These are phyloP conservation scores for Fusarium sp. DNA, from an alignment of 2,329 filamentous ascomycete species.

Conservation along the genomic window DNA sequence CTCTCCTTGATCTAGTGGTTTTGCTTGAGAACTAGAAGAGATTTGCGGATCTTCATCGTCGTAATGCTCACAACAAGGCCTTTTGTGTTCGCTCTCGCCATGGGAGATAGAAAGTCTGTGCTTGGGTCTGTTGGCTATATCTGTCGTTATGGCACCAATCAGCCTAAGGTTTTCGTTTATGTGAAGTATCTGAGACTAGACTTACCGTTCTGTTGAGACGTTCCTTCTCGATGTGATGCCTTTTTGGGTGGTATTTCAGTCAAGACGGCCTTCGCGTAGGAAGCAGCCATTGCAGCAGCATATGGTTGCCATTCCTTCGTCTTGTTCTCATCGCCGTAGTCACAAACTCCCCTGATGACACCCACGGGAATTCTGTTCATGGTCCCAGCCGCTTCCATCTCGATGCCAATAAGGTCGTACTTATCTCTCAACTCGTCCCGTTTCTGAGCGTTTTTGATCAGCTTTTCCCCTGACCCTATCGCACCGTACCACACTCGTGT, in stretches of 20 bases:
- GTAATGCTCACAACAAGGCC: too few relatives aligned
- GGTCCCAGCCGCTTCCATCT: constrained; percentile 51
- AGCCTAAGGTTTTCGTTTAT: too few relatives aligned
- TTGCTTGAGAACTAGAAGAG: too few relatives aligned
- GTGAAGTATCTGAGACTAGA: too few relatives aligned
- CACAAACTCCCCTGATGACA: constrained; percentile 50
- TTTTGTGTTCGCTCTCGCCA: too few relatives aligned
- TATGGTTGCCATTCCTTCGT: constrained; percentile 51
- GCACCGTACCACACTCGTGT: constrained; percentile 5
- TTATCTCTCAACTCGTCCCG: constrained; percentile 44
- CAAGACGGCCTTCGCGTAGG: constrained; percentile 27
- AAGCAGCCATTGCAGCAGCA: constrained; percentile 49
- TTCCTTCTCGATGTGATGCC: too few relatives aligned
- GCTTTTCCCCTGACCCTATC: constrained; percentile 50
- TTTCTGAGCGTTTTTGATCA: constrained; percentile 44
- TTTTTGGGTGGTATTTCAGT: constrained; percentile 1
- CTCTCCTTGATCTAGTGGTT: too few relatives aligned
- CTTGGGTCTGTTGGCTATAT: too few relatives aligned
- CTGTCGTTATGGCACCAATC: too few relatives aligned
- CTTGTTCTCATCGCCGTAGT: constrained; percentile 50
- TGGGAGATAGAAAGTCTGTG: too few relatives aligned
- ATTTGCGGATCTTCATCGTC: too few relatives aligned
- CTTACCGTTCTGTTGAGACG: too few relatives aligned
- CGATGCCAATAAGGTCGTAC: constrained; percentile 47
- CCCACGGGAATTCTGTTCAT: constrained; percentile 50